Evolutionary conservation across 2,329 filamentous ascomycete species (phyloP).

Genomic region (Ceratocystis eucalypticola): DNA sequence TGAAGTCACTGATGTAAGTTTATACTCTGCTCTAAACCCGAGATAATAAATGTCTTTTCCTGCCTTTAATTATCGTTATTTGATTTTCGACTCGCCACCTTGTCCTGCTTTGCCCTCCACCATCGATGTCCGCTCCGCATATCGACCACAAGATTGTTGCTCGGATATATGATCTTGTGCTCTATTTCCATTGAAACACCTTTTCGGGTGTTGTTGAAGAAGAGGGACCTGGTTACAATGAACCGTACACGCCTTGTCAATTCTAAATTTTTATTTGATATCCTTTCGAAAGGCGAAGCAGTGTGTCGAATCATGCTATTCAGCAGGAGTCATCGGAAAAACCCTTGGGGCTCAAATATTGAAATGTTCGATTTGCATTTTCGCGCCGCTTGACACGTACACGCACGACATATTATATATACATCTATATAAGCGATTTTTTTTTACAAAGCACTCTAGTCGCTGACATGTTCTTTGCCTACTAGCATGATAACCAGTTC

Average conservation of each 20-base stretch:
- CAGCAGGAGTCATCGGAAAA: too few species aligned
- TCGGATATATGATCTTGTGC: background rate
- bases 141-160: background rate
- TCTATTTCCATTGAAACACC: background rate
- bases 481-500: conserved; percentile 59
- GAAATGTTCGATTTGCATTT: too few species aligned
- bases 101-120: background rate
- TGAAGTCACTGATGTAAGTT: conserved; percentile 38
- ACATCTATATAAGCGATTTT: too few species aligned
- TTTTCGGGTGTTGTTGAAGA: background rate
- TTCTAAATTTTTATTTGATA: background rate
- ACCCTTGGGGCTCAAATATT: too few species aligned
- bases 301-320: background rate
- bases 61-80: background rate
- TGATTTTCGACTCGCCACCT: background rate
- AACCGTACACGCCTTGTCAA: background rate
- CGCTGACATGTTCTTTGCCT: conserved; percentile 14
- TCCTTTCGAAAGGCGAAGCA: background rate
- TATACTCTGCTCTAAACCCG: background rate
- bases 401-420: too few species aligned
- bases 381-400: too few species aligned
- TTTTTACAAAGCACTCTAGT: background rate
- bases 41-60: background rate
- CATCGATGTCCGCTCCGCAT: background rate
- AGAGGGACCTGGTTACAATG: background rate